A percentile compares a stretch with the other conserved stretches of the same genome.
phyloP scores from a whole-genome alignment of 257 asterid genomes.

The Fraxinus quadrangulata region DNA sequence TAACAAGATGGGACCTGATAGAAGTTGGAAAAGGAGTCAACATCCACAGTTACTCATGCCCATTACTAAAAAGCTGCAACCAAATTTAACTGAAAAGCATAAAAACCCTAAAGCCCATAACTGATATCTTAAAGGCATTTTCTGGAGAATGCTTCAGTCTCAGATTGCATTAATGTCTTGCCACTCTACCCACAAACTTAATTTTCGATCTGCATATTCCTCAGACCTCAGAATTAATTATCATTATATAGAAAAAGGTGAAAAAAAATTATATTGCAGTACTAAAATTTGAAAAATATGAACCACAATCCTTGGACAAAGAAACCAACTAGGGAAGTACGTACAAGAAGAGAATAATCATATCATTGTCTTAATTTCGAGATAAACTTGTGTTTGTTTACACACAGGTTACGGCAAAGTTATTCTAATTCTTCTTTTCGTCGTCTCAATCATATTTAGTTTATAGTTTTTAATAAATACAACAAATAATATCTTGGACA shows the following conservation, averaged over 20 bases:
- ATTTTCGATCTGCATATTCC: constrained; percentile 32
- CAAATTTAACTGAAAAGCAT: constrained; percentile 45
- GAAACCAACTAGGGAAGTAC: not conserved
- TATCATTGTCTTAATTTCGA: not conserved
- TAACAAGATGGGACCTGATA: constrained; percentile 29
- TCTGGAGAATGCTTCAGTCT: constrained; percentile 29
- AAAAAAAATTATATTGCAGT: not conserved
- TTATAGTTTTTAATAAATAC: not conserved
- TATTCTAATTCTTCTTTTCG: not conserved
- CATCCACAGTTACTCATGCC: constrained; percentile 41
- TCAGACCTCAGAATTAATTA: constrained; percentile 23
- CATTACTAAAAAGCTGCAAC: constrained; percentile 60
- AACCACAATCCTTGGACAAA: not conserved
- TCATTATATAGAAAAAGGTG: not conserved
- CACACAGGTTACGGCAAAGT: not conserved
- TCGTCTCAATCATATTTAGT: too few species aligned
- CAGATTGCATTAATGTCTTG: constrained; percentile 47
- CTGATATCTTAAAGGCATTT: constrained; percentile 31
- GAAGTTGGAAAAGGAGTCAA: constrained; percentile 46
- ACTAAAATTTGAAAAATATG: not conserved
- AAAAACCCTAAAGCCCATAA: constrained; percentile 56
- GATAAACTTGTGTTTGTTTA: not conserved
- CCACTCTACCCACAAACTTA: constrained; percentile 30
- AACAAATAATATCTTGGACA: too few species aligned
- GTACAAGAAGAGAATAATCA: constrained; percentile 8